phyloP scores from a whole-genome alignment of 352 stramenopile genomes.

The Pythium rhizo-oryzae region DNA sequence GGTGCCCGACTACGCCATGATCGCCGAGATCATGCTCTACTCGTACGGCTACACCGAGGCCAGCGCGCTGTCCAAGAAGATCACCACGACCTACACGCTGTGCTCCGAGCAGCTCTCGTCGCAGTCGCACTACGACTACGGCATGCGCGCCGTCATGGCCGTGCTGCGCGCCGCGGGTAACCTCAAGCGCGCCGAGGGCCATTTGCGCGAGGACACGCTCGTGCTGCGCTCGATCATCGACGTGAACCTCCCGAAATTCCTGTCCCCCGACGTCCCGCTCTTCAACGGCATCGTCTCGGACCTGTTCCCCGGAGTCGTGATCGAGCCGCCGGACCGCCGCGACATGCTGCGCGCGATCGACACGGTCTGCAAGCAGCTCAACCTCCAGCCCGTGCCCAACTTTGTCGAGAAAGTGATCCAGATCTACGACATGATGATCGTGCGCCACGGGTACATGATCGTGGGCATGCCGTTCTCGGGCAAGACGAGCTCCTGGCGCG shows the following conservation, averaged over 20 bases:
- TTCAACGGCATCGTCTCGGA: constrained; percentile 97
- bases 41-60: constrained; percentile 79
- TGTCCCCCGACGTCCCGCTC: constrained; percentile 94
- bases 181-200: constrained; percentile 89
- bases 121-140: constrained; percentile 92
- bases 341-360: constrained; percentile 89
- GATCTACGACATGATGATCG: constrained; percentile 97
- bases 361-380: constrained; percentile 76
- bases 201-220: constrained; percentile 94
- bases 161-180: constrained; percentile 89
- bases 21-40: constrained; percentile 93
- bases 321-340: constrained; percentile 87
- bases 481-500: constrained; percentile 92
- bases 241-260: constrained; percentile 96
- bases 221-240: constrained; percentile 94
- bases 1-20: constrained; percentile 90
- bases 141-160: constrained; percentile 90
- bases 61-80: constrained; percentile 70
- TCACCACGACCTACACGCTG: constrained; percentile 90
- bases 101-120: constrained; percentile 91
- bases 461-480: constrained; percentile 94
- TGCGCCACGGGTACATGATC: constrained; percentile 96
- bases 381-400: constrained; percentile 89
- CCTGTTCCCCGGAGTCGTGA: constrained; percentile 91
- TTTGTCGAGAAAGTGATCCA: constrained; percentile 95